Evolutionary conservation across 2,329 filamentous ascomycete genomes (phyloP), one percentile per base, ranked within the genome.

Genomic region (Arachnomyces sp.): DNA sequence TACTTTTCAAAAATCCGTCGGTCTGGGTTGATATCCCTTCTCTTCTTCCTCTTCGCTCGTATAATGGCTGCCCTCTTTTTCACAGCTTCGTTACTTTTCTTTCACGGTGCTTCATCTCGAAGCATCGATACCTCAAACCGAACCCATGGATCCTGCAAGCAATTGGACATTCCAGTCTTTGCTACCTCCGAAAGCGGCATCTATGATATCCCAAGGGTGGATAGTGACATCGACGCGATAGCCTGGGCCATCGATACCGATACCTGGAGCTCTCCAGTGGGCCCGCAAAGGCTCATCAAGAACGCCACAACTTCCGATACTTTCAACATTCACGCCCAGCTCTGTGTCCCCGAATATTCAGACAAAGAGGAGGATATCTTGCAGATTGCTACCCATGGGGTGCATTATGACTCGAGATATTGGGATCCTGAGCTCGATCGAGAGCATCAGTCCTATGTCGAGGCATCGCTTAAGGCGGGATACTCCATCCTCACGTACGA

Each of bases 401-500:
- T 40, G n/a, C n/a, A n/a, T n/a, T n/a, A n/a, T n/a, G n/a, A n/a
- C n/a, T 57, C 57, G 28, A 57, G 42, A 14, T 60, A 63, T 15
- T 43, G 36, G 41, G 36, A 43, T 14, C 28, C 41, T 14, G 31
- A 8, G 5, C 16, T 39, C 17, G 25, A 39, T 15, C 36, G 36
- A 2, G 36, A 43, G 13, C 33, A 43, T 25, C 36, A 43, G 29
- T 64, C 59, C 7, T 65, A 61, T 41, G 58, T 66, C 38, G 52
- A 65, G 28, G 52, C 59, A 5, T 49, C 56, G 8, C 49, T 63
- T 29, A 49, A 45, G 14, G 55, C 54, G 25, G 63, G 63, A 29
- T 67, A 66, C 46, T 53, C 59, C 17, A 65, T 63, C 13, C 54
- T 67, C 11, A 59, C 60, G 6, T 66, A 63, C 42, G 62, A 66